phyloP scores from a whole-genome alignment of 2,329 filamentous ascomycete genomes.

The Fusarium algeriense region DNA sequence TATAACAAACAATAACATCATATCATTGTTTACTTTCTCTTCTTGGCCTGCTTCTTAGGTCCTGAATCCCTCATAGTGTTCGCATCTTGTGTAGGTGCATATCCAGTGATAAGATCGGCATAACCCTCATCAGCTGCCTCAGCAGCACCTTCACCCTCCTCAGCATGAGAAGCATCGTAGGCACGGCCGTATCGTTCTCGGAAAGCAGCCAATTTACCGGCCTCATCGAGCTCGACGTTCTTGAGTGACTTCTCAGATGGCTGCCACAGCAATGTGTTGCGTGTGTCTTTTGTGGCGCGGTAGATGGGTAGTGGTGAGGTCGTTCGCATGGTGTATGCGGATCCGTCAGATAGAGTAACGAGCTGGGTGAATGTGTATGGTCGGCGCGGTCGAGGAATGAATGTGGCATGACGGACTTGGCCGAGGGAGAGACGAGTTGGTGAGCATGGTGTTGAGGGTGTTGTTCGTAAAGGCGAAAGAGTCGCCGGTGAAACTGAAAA shows the following conservation, averaged over 20 bases:
- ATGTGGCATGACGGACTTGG: constrained; percentile 84
- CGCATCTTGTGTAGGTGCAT: constrained; percentile 56
- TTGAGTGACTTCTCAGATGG: constrained; percentile 82
- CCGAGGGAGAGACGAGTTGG: constrained; percentile 50
- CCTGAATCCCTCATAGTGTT: constrained; percentile 52
- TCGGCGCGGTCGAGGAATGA: constrained; percentile 87
- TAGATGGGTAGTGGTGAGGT: constrained; percentile 75
- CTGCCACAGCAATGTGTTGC: constrained; percentile 93
- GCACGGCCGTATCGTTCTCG: constrained; percentile 83
- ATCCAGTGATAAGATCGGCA: constrained; percentile 64
- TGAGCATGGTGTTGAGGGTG: constrained; percentile 46
- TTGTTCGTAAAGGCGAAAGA: constrained; percentile 48
- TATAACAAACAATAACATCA: constrained; percentile 7
- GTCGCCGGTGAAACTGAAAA: constrained; percentile 46
- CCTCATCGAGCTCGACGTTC: constrained; percentile 95
- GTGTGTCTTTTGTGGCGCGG: constrained; percentile 79
- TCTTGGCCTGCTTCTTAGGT: constrained; percentile 59
- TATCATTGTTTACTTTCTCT: constrained; percentile 58
- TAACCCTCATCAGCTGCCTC: constrained; percentile 47
- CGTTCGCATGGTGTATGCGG: constrained; percentile 82
- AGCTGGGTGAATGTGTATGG: constrained; percentile 99
- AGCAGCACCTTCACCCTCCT: constrained; percentile 43
- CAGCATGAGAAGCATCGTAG: constrained; percentile 75
- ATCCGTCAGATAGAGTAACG: constrained; percentile 90
- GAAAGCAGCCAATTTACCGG: constrained; percentile 88